A percentile compares a stretch with the other conserved stretches of the same genome.
Evolutionary conservation across 1,139 yeast genomes (phyloP).

Genomic region (Nakaseomyces bracarensis): DNA sequence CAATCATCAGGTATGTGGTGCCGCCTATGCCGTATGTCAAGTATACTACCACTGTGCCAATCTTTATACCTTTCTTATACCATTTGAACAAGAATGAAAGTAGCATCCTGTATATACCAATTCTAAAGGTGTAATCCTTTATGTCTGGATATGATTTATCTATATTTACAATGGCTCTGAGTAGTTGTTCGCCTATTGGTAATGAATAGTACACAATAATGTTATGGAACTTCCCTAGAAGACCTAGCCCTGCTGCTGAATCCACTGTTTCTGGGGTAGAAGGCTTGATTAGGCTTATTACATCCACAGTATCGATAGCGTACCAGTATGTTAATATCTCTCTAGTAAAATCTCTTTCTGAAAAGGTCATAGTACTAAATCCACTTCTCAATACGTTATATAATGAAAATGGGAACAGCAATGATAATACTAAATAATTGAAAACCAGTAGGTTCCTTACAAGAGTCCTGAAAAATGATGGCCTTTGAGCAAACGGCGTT

Average conservation of each 20-base stretch:
- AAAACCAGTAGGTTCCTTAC: constrained; percentile 23
- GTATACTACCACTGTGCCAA: constrained; percentile 17
- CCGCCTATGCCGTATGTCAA: constrained; percentile 26
- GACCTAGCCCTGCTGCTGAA: constrained; percentile 12
- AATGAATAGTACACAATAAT: constrained; percentile 23
- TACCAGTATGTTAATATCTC: constrained; percentile 20
- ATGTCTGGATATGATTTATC: constrained; percentile 5
- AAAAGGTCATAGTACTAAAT: constrained; percentile 26
- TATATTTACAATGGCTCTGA: constrained; percentile 4
- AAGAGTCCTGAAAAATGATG: constrained; percentile 21
- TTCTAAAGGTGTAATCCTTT: neutral
- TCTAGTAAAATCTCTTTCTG: constrained; percentile 23
- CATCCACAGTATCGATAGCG: constrained; percentile 4
- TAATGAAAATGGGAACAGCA: constrained; percentile 29
- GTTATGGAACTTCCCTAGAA: constrained; percentile 29
- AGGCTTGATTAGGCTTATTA: constrained; percentile 2
- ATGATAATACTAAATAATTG: constrained; percentile 25
- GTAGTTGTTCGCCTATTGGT: constrained; percentile 12
- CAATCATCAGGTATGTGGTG: constrained; percentile 23
- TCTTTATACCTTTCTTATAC: constrained; percentile 14
- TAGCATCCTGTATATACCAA: constrained; percentile 5
- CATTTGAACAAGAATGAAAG: constrained; percentile 8
- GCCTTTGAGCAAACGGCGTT: constrained; percentile 20
- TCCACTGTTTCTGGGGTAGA: neutral
- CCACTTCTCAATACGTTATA: constrained; percentile 26